Evolutionary conservation across 305 asterid species (phyloP).

Genomic region (Euphrasia arctica): DNA sequence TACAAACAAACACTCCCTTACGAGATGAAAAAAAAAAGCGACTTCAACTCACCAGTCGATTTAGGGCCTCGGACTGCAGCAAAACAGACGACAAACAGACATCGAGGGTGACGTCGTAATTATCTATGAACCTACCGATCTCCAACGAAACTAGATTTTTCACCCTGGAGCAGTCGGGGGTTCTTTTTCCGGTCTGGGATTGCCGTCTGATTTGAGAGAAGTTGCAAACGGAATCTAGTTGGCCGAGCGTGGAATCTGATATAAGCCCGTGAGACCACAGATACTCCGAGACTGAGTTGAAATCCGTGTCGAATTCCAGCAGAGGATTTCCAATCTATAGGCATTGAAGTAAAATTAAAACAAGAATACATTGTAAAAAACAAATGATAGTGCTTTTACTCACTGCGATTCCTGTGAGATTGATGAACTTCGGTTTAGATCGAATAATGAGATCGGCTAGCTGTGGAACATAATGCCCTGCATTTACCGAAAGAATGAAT

Average conservation of each 20-base stretch:
- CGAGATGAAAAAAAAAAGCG: not conserved
- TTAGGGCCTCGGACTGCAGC: conserved; percentile 40
- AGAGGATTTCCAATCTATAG: conserved; percentile 57
- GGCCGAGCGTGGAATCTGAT: conserved; percentile 37
- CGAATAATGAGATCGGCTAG: conserved; percentile 43
- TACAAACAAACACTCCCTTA: not conserved
- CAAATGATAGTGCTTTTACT: not conserved
- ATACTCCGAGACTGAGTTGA: conserved; percentile 47
- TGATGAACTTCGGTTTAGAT: conserved; percentile 50
- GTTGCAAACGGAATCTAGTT: conserved; percentile 43
- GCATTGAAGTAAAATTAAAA: not conserved
- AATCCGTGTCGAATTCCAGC: conserved; percentile 49
- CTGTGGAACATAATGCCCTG: conserved; percentile 66
- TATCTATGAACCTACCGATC: conserved; percentile 38
- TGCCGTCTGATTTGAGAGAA: conserved; percentile 45
- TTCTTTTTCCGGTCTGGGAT: conserved; percentile 23
- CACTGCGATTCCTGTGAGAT: conserved; percentile 76
- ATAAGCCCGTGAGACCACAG: conserved; percentile 58
- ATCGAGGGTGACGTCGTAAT: conserved; percentile 55
- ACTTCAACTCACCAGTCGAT: conserved; percentile 31
- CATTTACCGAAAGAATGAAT: conserved; percentile 18
- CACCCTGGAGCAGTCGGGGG: conserved; percentile 42
- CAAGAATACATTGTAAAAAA: not conserved
- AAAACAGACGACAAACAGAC: conserved; percentile 47
- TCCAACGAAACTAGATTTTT: conserved; percentile 35